Conservation (phyloP, 768 basidiomycete genomes). For the Lactarius hengduanensis region DNA sequence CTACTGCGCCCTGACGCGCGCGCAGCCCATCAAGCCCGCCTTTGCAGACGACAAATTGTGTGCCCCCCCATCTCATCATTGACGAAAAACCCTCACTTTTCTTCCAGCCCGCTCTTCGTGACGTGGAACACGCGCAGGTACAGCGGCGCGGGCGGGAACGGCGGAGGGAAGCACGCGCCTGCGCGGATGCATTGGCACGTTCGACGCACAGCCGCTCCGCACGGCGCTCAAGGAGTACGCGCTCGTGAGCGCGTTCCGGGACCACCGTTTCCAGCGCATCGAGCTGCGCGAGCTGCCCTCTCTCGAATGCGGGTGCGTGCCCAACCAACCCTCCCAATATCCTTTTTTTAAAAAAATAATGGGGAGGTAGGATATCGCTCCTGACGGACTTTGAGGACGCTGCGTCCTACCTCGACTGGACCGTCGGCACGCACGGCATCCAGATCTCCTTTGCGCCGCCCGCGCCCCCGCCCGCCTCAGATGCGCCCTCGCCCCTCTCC, state of each 20-base stretch:
- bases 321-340: no score
- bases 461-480: constrained; percentile 51
- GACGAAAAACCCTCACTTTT: background rate
- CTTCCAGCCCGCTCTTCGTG: constrained; percentile 83
- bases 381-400: constrained; percentile 92
- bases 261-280: constrained; percentile 82
- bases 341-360: no score
- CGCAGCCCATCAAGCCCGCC: constrained; percentile 54
- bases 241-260: constrained; percentile 85
- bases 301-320: constrained; percentile 82
- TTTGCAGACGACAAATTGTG: constrained; percentile 81
- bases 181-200: constrained; percentile 95
- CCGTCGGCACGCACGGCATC: constrained; percentile 88
- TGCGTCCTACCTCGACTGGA: constrained; percentile 88
- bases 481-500: constrained; percentile 68
- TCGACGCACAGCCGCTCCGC: constrained; percentile 69
- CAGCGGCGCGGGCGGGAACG: constrained; percentile 47
- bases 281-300: constrained; percentile 68
- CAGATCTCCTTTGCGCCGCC: constrained; percentile 86
- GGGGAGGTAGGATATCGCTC: constrained; percentile 57
- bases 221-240: constrained; percentile 89
- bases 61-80: no score
- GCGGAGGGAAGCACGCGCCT: constrained; percentile 45
- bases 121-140: constrained; percentile 84
- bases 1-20: constrained; percentile 67